Percentiles rank a stretch among this genome's conserved stretches.
phyloP scores from a whole-genome alignment of 768 basidiomycete species.

The Pisolithus sp. region DNA sequence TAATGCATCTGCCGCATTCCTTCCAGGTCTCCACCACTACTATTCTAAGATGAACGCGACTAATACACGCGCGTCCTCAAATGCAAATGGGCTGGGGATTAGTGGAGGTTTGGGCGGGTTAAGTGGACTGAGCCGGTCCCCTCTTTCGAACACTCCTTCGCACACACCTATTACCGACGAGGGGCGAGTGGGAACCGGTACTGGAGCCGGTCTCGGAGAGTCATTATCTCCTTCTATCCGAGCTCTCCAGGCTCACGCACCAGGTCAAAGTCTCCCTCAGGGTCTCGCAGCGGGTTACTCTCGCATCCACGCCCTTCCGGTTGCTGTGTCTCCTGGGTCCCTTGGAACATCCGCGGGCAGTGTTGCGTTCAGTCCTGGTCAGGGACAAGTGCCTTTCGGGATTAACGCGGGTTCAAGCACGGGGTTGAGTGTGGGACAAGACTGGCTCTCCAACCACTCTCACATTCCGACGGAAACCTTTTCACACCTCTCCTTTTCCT shows the following conservation, averaged over 20 bases:
- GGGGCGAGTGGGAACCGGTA: slow-evolving; percentile 6
- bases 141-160: slow-evolving; percentile 22
- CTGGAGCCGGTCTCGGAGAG: slow-evolving; percentile 21
- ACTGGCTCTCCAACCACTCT: slow-evolving; percentile 25
- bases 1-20: slow-evolving; percentile 78
- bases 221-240: slow-evolving; percentile 61
- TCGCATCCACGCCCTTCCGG: slow-evolving; percentile 70
- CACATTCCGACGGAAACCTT: slow-evolving; percentile 13
- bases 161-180: slow-evolving; percentile 24
- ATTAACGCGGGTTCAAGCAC: slow-evolving; percentile 21
- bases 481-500: slow-evolving; percentile 19
- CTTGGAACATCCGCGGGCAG: slow-evolving; percentile 21
- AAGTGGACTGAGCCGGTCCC: slow-evolving; percentile 24
- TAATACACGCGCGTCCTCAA: slow-evolving; percentile 22
- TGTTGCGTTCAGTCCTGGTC: slow-evolving; percentile 25
- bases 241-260: slow-evolving; percentile 83
- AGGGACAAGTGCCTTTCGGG: slow-evolving; percentile 24
- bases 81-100: slow-evolving; percentile 15
- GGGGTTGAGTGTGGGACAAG: slow-evolving; percentile 8
- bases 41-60: slow-evolving; percentile 48
- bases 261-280: slow-evolving; percentile 86
- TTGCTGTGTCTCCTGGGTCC: slow-evolving; percentile 32
- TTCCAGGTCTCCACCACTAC: slow-evolving; percentile 63
- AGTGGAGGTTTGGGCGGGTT: slow-evolving; percentile 15
- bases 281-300: slow-evolving; percentile 90